Evolutionary conservation across 768 basidiomycete genomes (phyloP).

Genomic region (Trametes elegans): DNA sequence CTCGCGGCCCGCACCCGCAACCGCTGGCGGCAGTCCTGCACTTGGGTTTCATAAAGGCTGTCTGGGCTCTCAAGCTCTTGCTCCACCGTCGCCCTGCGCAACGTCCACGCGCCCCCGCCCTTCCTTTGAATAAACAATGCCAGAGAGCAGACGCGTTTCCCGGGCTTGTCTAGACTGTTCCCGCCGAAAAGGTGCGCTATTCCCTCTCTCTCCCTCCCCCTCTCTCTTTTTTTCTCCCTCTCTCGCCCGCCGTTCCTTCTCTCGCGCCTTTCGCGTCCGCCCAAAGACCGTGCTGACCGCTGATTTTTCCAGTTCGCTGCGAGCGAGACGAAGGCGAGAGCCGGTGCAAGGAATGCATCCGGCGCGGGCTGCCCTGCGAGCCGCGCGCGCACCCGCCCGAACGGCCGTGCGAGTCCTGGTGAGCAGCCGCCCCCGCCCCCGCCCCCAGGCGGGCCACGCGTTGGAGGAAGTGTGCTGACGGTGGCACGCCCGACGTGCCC

Average conservation of each 20-base stretch:
- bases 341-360: background rate
- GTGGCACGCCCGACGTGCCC: background rate
- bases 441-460: background rate
- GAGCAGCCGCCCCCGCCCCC: background rate
- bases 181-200: background rate
- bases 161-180: background rate
- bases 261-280: background rate
- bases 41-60: background rate
- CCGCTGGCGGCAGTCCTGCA: background rate
- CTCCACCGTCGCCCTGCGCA: background rate
- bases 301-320: constrained; percentile 3
- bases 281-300: background rate
- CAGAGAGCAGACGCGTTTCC: background rate
- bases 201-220: no score
- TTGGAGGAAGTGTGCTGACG: no score
- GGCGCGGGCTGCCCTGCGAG: background rate
- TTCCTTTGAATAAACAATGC: background rate
- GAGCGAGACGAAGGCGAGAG: background rate
- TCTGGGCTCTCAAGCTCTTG: background rate
- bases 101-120: background rate
- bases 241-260: background rate
- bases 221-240: no score
- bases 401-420: constrained; percentile 1
- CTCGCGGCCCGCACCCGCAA: background rate
- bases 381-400: background rate